A percentile compares a stretch with the other conserved stretches of the same genome.
Evolutionary conservation across 164 flowering plant genomes (phyloP).

Genomic region (Cinnamomum micranthum): DNA sequence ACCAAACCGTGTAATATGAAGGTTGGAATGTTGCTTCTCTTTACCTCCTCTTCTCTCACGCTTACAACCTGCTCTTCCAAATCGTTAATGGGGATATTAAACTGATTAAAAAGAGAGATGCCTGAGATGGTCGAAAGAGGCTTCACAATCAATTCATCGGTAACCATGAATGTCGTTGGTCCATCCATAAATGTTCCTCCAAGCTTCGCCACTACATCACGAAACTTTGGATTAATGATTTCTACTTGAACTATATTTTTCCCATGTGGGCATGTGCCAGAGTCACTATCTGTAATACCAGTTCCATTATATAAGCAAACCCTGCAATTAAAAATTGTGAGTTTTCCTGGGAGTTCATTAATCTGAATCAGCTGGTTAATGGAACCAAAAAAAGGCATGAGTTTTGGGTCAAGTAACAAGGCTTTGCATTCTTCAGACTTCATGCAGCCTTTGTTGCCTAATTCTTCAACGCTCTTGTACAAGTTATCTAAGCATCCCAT

Average conservation of each 20-base stretch:
- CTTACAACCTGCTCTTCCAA: conserved; percentile 7
- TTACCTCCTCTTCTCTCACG: conserved; percentile 19
- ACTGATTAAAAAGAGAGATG: conserved; percentile 3
- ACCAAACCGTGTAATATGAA: too few relatives aligned
- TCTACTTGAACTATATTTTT: too few relatives aligned
- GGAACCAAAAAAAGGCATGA: conserved; percentile 3
- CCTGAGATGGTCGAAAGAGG: not conserved
- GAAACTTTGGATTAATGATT: not conserved
- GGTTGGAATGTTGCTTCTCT: not conserved
- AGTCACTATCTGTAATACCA: not conserved
- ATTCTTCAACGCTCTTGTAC: too few relatives aligned
- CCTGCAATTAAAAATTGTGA: not conserved
- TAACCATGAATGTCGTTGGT: conserved; percentile 7
- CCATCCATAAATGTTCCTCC: not conserved
- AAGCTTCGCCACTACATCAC: not conserved
- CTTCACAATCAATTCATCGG: not conserved
- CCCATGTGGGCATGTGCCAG: not conserved
- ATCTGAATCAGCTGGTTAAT: not conserved
- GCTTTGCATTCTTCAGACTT: too few relatives aligned
- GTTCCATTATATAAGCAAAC: not conserved
- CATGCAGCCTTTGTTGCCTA: too few relatives aligned
- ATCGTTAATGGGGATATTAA: conserved; percentile 5
- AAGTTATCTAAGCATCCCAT: too few relatives aligned
- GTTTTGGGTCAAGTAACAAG: conserved; percentile 8
- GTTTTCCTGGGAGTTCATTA: too few relatives aligned